A percentile compares a stretch with the other conserved stretches of the same genome.
These are phyloP conservation scores for Saccharum hybrid DNA, from an alignment of 202 grass and related monocot species.

Conservation along the genomic window DNA sequence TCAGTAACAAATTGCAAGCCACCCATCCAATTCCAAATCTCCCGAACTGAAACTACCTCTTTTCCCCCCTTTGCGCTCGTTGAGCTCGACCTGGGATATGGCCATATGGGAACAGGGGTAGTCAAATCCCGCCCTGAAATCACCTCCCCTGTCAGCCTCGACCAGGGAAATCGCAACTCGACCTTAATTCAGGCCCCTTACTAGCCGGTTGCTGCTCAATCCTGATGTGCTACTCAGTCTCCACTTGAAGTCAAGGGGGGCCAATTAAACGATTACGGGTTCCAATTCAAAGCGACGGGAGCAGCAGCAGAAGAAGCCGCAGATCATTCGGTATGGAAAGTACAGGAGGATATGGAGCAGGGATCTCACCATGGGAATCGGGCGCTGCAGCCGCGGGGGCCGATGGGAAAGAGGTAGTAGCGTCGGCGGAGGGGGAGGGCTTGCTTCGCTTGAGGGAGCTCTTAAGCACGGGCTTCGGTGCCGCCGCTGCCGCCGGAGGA, in stretches of 20 bases:
- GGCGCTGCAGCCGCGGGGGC: background rate
- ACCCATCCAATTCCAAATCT: background rate
- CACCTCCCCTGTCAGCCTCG: background rate
- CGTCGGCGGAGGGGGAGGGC: constrained; percentile 39
- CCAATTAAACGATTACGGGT: background rate
- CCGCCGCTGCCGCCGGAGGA: background rate
- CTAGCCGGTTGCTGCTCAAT: background rate
- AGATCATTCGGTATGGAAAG: background rate
- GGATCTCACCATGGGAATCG: constrained; percentile 42
- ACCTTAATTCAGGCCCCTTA: background rate
- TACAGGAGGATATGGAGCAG: background rate
- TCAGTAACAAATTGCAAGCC: background rate
- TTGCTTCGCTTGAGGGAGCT: constrained; percentile 86
- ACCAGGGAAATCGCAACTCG: background rate
- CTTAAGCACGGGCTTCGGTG: constrained; percentile 58
- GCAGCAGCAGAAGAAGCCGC: background rate
- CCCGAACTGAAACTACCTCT: background rate
- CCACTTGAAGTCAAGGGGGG: background rate
- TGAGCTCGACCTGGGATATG: background rate
- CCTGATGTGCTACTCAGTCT: background rate
- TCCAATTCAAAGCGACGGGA: background rate
- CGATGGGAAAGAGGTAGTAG: constrained; percentile 26
- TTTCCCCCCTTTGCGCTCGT: too few species aligned
- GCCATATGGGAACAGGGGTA: background rate
- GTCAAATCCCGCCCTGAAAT: background rate